Percentiles rank a stretch among this genome's conserved stretches.
phyloP scores from a whole-genome alignment of 306 rosid genomes.

The Casuarina cunninghamiana region DNA sequence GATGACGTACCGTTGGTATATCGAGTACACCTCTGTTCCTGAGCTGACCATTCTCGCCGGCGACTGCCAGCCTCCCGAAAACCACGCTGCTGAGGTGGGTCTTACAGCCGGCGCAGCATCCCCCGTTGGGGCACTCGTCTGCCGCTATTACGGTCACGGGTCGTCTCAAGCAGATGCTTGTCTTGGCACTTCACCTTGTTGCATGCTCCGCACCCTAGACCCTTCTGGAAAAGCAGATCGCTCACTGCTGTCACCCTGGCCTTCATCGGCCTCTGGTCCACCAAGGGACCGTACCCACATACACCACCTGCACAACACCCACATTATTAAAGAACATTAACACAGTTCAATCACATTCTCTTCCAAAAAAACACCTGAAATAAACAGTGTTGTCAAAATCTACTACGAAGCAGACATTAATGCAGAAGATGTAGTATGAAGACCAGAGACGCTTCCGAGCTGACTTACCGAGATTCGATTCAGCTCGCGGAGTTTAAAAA shows the following conservation, averaged over 20 bases:
- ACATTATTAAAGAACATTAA: neutral
- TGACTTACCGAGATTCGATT: no score
- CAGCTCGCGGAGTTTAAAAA: neutral
- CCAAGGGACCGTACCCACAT: conserved; percentile 81
- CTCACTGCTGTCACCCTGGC: conserved; percentile 92
- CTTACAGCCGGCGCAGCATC: conserved; percentile 51
- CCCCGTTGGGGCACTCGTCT: conserved; percentile 79
- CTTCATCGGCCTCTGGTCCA: conserved; percentile 81
- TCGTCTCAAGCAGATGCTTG: conserved; percentile 63
- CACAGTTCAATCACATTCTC: no score
- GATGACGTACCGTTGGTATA: conserved; percentile 58
- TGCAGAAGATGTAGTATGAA: no score
- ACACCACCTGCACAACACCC: conserved; percentile 66
- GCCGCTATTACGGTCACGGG: conserved; percentile 82
- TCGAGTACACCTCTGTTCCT: conserved; percentile 73
- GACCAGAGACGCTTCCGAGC: no score
- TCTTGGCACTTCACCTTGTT: conserved; percentile 84
- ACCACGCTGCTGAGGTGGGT: conserved; percentile 92
- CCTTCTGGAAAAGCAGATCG: conserved; percentile 63
- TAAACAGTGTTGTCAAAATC: no score
- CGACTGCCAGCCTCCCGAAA: conserved; percentile 75
- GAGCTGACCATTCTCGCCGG: conserved; percentile 64
- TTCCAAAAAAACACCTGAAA: no score
- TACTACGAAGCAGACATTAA: no score
- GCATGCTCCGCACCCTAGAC: conserved; percentile 93